Percentiles rank a stretch among this genome's conserved stretches.
Conservation (phyloP, 768 basidiomycete genomes). For the Hypholoma fasciculare region DNA sequence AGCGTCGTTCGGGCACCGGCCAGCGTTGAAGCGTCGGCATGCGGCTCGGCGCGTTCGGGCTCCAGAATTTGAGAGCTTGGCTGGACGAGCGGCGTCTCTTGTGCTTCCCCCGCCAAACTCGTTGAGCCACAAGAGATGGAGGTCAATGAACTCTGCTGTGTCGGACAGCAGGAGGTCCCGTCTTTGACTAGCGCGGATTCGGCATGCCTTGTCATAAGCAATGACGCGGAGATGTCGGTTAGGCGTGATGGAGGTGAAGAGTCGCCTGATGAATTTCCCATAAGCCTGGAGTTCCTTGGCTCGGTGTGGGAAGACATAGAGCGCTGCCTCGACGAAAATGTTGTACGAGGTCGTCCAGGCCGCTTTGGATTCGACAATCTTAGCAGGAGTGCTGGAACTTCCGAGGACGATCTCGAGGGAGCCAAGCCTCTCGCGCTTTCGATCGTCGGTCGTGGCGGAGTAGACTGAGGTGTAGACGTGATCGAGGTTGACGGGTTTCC, state of each 20-base stretch:
- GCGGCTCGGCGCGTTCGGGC: neutral
- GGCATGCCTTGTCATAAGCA: neutral
- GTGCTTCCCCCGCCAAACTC: no score
- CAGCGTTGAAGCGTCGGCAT: conserved; percentile 15
- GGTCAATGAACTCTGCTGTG: no score
- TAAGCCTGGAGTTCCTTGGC: neutral
- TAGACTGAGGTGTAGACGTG: conserved; percentile 20
- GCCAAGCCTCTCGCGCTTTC: neutral
- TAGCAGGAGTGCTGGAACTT: neutral
- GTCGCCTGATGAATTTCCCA: neutral
- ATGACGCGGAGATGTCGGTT: neutral
- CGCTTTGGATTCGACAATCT: neutral
- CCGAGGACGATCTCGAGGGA: neutral
- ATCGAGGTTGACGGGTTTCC: conserved; percentile 25
- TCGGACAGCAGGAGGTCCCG: neutral
- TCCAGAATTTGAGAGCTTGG: neutral
- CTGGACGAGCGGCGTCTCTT: no score
- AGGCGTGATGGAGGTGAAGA: neutral
- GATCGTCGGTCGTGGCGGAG: conserved; percentile 9
- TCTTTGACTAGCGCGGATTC: neutral
- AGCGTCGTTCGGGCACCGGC: conserved; percentile 2
- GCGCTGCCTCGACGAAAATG: neutral
- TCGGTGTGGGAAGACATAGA: neutral
- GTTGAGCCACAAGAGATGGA: no score
- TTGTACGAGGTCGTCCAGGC: neutral